These are phyloP conservation scores for Chalaropsis thielavioides DNA, from an alignment of 2,329 filamentous ascomycete species.

Conservation along the genomic window DNA sequence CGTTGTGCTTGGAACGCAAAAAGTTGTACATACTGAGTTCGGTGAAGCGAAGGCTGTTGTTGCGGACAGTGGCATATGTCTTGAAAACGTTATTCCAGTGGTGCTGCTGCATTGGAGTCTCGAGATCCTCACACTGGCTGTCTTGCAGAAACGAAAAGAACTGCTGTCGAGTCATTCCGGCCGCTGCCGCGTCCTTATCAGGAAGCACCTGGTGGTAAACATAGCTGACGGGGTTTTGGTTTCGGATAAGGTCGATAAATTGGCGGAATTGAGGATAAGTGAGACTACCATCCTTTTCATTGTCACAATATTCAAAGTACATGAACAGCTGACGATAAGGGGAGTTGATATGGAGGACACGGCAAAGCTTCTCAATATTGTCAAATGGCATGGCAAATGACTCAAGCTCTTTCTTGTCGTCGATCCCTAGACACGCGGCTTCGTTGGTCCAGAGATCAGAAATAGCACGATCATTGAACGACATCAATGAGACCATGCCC, in stretches of 20 bases:
- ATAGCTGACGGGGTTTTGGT: slow-evolving; percentile 1
- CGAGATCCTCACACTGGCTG: slow-evolving; percentile 62
- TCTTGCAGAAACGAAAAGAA: slow-evolving; percentile 64
- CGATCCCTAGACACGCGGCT: slow-evolving; percentile 54
- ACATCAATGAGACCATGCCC: slow-evolving; percentile 76
- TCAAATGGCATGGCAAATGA: slow-evolving; percentile 53
- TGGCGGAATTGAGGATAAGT: slow-evolving; percentile 69
- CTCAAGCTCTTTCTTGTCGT: slow-evolving; percentile 32
- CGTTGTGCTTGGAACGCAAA: slow-evolving; percentile 59
- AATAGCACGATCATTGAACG: slow-evolving; percentile 70
- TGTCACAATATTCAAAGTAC: slow-evolving; percentile 61
- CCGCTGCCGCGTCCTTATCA: slow-evolving; percentile 38
- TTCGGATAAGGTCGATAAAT: slow-evolving; percentile 58
- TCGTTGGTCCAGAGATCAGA: slow-evolving; percentile 75
- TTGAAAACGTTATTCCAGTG: slow-evolving; percentile 59
- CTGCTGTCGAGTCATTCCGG: slow-evolving; percentile 50
- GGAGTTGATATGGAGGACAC: slow-evolving; percentile 82
- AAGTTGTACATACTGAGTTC: slow-evolving; percentile 66
- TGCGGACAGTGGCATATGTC: slow-evolving; percentile 36
- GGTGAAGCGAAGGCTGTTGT: slow-evolving; percentile 42
- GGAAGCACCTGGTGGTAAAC: slow-evolving; percentile 43
- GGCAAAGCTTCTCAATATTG: slow-evolving; percentile 71
- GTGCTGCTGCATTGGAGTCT: slow-evolving; percentile 36
- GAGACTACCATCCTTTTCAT: slow-evolving; percentile 48
- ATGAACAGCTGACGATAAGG: slow-evolving; percentile 56